A percentile compares a stretch with the other conserved stretches of the same genome.
Conservation (phyloP, 2,329 filamentous ascomycete genomes). For the Curvularia sp. region DNA sequence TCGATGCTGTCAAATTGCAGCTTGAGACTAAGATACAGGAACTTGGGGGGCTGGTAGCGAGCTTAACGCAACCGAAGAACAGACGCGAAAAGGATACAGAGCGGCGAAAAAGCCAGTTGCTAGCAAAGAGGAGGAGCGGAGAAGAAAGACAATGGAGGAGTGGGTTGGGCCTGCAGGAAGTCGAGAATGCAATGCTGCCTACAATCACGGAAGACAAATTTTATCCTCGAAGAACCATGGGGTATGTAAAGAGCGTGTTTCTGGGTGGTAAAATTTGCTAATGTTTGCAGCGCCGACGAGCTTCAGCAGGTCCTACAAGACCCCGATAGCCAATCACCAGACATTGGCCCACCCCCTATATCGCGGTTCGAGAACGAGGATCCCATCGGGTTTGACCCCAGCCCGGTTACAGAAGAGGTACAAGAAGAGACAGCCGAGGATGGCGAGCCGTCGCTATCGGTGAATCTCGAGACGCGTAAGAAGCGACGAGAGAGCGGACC, state of each 20-base stretch:
- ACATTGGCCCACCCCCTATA: conserved; percentile 67
- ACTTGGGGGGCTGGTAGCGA: conserved; percentile 70
- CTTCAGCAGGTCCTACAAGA: conserved; percentile 63
- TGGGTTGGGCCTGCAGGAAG: conserved; percentile 52
- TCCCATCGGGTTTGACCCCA: conserved; percentile 55
- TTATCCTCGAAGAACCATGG: conserved; percentile 72
- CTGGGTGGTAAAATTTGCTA: conserved; percentile 19
- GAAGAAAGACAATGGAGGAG: conserved; percentile 64
- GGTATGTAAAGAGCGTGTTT: conserved; percentile 58
- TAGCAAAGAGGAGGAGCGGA: conserved; percentile 56
- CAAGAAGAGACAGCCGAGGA: conserved; percentile 45
- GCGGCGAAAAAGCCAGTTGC: conserved; percentile 59
- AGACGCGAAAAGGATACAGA: conserved; percentile 22
- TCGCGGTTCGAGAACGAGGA: conserved; percentile 61
- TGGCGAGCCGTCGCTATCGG: conserved; percentile 50
- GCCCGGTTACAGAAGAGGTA: conserved; percentile 30
- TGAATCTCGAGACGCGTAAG: conserved; percentile 61
- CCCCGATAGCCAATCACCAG: conserved; percentile 67
- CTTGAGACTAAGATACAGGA: conserved; percentile 76
- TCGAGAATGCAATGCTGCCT: conserved; percentile 65
- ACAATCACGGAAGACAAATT: conserved; percentile 74
- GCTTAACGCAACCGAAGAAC: conserved; percentile 61
- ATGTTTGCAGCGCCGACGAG: conserved; percentile 62
- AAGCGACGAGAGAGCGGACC: conserved; percentile 61
- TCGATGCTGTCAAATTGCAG: conserved; percentile 72